phyloP scores from a whole-genome alignment of 1,139 yeast genomes.

The Sugiyamaella castrensis region DNA sequence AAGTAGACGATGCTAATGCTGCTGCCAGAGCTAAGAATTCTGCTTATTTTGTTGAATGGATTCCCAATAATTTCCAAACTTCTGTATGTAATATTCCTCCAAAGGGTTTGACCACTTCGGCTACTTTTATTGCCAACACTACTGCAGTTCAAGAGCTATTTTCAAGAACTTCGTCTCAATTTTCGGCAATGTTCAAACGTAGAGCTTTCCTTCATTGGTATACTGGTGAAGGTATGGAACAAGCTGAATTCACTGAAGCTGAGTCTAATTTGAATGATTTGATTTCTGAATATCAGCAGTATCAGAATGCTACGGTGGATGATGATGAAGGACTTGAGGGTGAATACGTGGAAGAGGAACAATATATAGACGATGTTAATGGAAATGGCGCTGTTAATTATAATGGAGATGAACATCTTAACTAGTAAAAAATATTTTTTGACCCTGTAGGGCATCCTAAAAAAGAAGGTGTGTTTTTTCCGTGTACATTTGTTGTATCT shows the following conservation, averaged over 20 bases:
- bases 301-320: conserved; percentile 43
- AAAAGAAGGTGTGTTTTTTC: no score
- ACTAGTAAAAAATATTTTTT: neutral
- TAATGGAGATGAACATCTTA: conserved; percentile 16
- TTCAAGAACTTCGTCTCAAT: conserved; percentile 41
- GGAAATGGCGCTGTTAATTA: conserved; percentile 15
- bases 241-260: conserved; percentile 46
- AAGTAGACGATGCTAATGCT: conserved; percentile 44
- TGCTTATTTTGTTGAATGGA: conserved; percentile 44
- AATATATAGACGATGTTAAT: conserved; percentile 13
- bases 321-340: conserved; percentile 38
- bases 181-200: conserved; percentile 45
- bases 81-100: conserved; percentile 46
- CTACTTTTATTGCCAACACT: conserved; percentile 46
- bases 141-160: conserved; percentile 47
- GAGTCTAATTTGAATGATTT: conserved; percentile 44
- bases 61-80: conserved; percentile 43
- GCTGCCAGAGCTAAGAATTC: conserved; percentile 40
- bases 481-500: no score
- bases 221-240: conserved; percentile 48
- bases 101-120: conserved; percentile 41
- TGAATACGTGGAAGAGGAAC: conserved; percentile 20
- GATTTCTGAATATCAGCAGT: conserved; percentile 45
- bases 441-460: no score
- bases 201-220: conserved; percentile 49